Conservation (phyloP, 352 stramenopile genomes). For the Globisporangium spiculum region DNA sequence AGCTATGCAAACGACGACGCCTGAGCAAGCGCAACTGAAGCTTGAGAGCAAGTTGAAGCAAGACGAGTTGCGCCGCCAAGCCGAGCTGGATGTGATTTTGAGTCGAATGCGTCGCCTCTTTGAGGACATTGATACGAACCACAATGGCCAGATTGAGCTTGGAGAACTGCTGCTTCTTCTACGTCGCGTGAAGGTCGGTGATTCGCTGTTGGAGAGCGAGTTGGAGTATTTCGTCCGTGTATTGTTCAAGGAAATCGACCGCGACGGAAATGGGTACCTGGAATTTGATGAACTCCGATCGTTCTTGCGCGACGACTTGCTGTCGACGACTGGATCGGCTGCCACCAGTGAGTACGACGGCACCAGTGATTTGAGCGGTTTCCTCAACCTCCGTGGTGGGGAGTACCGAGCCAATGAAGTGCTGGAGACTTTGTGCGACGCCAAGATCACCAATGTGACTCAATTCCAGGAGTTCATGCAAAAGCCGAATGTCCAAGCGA, state of each 20-base stretch:
- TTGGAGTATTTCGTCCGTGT: constrained; percentile 61
- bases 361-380: constrained; percentile 47
- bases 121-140: constrained; percentile 69
- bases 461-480: constrained; percentile 51
- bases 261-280: constrained; percentile 87
- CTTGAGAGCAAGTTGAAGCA: constrained; percentile 54
- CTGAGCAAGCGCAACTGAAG: constrained; percentile 56
- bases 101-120: constrained; percentile 58
- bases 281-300: constrained; percentile 95
- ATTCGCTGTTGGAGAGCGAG: constrained; percentile 60
- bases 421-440: constrained; percentile 55
- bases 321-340: constrained; percentile 20
- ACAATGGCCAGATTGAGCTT: constrained; percentile 62
- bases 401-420: constrained; percentile 67
- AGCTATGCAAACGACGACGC: constrained; percentile 55
- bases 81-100: constrained; percentile 51
- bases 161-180: constrained; percentile 61
- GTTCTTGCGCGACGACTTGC: constrained; percentile 52
- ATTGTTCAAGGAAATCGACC: constrained; percentile 91
- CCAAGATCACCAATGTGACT: constrained; percentile 42
- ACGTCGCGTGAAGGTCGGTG: constrained; percentile 60
- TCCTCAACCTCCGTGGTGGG: constrained; percentile 61
- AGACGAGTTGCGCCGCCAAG: constrained; percentile 45
- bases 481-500: constrained; percentile 36
- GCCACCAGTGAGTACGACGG: constrained; percentile 30